phyloP scores from a whole-genome alignment of 2,329 filamentous ascomycete genomes.

The Didymella arachidicola region DNA sequence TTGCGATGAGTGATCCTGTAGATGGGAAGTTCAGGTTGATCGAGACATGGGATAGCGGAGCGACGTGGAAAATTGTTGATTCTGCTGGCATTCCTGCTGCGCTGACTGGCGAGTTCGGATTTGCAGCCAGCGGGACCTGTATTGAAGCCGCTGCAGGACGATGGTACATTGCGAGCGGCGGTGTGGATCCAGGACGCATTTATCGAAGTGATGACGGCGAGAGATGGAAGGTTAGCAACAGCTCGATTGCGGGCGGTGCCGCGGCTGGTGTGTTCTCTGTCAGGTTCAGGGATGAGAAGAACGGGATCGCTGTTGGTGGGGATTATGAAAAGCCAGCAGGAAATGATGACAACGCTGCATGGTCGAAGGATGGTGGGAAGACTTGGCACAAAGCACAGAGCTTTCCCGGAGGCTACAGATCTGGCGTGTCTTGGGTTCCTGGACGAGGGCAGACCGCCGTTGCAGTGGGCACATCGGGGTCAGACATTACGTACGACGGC shows the following conservation, averaged over 20 bases:
- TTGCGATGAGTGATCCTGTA: constrained; percentile 43
- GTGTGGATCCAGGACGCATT: constrained; percentile 36
- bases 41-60: constrained; percentile 38
- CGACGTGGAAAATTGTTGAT: constrained; percentile 31
- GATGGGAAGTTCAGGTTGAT: constrained; percentile 39
- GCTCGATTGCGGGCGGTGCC: constrained; percentile 31
- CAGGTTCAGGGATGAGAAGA: constrained; percentile 33
- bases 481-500: constrained; percentile 39
- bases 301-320: constrained; percentile 41
- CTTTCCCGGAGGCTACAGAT: constrained; percentile 40
- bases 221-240: constrained; percentile 33
- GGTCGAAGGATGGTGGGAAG: constrained; percentile 36
- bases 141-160: constrained; percentile 37
- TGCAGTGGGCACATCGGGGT: constrained; percentile 40
- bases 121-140: constrained; percentile 41
- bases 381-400: constrained; percentile 31
- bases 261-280: constrained; percentile 44
- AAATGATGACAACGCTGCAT: constrained; percentile 32
- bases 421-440: constrained; percentile 37
- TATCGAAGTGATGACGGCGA: constrained; percentile 28
- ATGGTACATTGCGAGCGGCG: constrained; percentile 41
- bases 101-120: constrained; percentile 34
- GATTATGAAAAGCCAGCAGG: constrained; percentile 34
- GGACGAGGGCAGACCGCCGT: constrained; percentile 26
- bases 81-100: constrained; percentile 29